Conservation (phyloP, 148 eudicot species). For the Camellia sinensis region DNA sequence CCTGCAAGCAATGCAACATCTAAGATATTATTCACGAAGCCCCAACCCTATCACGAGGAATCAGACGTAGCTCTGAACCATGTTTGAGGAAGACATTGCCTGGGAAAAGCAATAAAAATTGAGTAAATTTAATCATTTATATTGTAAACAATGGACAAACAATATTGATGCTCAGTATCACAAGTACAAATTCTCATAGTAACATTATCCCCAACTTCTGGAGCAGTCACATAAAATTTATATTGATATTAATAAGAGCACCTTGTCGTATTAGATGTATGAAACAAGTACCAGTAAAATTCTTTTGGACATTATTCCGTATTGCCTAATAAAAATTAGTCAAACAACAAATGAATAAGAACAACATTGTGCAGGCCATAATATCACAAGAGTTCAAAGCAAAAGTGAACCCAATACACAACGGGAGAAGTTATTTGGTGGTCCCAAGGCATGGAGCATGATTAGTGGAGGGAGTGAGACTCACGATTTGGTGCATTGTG, state of each 20-base stretch:
- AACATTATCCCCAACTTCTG: not conserved
- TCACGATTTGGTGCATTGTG: no score
- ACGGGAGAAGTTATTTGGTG: no score
- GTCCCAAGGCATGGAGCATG: no score
- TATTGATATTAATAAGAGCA: not conserved
- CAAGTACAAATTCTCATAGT: not conserved
- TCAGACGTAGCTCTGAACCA: conserved; percentile 90
- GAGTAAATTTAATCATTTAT: not conserved
- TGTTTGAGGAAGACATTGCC: conserved; percentile 97
- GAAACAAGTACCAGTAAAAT: not conserved
- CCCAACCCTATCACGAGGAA: conserved; percentile 98
- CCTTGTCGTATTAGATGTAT: not conserved
- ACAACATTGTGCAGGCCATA: not conserved
- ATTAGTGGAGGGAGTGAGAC: no score
- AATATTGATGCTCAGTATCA: not conserved
- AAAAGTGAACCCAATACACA: not conserved
- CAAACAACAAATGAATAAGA: not conserved
- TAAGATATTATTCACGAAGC: conserved; percentile 23
- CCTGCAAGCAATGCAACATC: conserved; percentile 7
- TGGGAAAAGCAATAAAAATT: conserved; percentile 29
- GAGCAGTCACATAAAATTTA: not conserved
- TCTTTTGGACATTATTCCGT: not conserved
- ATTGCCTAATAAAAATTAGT: not conserved
- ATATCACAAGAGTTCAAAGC: not conserved
- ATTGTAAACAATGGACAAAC: not conserved